Conservation (phyloP, 495 filamentous ascomycete genomes). For the Daldinia loculata region DNA sequence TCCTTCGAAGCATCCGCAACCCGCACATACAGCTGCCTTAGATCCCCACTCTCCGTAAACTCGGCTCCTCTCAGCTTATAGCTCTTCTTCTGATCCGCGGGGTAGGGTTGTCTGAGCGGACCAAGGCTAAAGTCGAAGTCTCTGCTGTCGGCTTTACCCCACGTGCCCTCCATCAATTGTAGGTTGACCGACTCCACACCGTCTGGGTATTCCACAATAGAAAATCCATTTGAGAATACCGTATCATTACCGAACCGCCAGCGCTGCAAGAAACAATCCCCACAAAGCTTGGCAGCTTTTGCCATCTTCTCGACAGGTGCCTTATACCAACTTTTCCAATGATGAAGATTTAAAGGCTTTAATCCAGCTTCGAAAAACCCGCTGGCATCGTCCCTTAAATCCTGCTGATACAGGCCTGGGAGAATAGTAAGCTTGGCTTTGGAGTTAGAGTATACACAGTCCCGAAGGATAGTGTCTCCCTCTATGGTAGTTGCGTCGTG, state of each 20-base stretch:
- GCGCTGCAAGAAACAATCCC: slow-evolving; percentile 69
- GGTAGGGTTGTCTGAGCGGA: slow-evolving; percentile 53
- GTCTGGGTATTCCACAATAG: slow-evolving; percentile 63
- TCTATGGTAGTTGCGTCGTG: slow-evolving; percentile 58
- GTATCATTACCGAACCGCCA: slow-evolving; percentile 67
- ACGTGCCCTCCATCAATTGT: slow-evolving; percentile 67
- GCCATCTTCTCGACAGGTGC: slow-evolving; percentile 68
- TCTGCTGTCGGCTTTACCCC: slow-evolving; percentile 58
- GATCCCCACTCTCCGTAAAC: slow-evolving; percentile 30
- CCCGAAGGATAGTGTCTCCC: slow-evolving; percentile 69
- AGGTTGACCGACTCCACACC: slow-evolving; percentile 61
- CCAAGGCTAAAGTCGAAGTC: slow-evolving; percentile 62
- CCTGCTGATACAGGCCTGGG: slow-evolving; percentile 69
- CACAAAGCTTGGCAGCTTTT: slow-evolving; percentile 62
- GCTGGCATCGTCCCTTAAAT: slow-evolving; percentile 66
- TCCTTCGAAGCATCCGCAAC: slow-evolving; percentile 30
- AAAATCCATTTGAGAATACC: slow-evolving; percentile 71
- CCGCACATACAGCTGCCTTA: slow-evolving; percentile 41
- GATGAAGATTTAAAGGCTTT: slow-evolving; percentile 67
- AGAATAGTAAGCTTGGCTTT: slow-evolving; percentile 65
- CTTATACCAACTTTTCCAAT: slow-evolving; percentile 66
- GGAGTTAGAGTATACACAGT: slow-evolving; percentile 68
- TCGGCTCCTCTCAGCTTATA: slow-evolving; percentile 44
- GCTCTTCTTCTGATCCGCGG: slow-evolving; percentile 47
- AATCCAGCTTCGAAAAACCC: slow-evolving; percentile 71